phyloP scores from a whole-genome alignment of 1,284 basidiomycete species.

The Tetrapyrgos nigripes region DNA sequence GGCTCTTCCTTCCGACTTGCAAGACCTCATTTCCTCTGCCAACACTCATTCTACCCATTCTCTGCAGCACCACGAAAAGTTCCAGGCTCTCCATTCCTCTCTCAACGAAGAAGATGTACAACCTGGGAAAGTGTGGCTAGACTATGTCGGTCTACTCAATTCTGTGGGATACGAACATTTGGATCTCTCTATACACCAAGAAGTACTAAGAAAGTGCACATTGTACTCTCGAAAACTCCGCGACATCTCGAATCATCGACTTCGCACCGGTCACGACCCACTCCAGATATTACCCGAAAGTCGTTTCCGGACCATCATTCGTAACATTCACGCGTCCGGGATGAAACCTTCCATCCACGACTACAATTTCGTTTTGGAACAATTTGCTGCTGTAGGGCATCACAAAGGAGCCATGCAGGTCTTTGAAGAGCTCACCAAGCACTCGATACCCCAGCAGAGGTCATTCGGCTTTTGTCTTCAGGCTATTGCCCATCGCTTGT shows the following conservation, averaged over 20 bases:
- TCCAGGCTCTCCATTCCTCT: not conserved
- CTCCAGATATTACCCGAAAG: slow-evolving; percentile 55
- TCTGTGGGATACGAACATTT: slow-evolving; percentile 52
- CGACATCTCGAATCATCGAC: slow-evolving; percentile 42
- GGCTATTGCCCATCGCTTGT: slow-evolving; percentile 68
- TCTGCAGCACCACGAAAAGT: not conserved
- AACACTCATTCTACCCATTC: not conserved
- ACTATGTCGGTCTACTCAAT: slow-evolving; percentile 62
- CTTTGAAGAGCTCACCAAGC: slow-evolving; percentile 59
- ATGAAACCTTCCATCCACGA: slow-evolving; percentile 61
- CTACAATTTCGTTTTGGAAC: slow-evolving; percentile 74
- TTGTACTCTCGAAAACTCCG: slow-evolving; percentile 53
- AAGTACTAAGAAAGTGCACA: slow-evolving; percentile 69
- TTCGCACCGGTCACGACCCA: slow-evolving; percentile 42
- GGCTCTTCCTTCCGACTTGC: not conserved
- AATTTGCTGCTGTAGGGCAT: slow-evolving; percentile 77
- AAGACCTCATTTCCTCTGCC: too few species aligned
- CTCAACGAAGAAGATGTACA: not conserved
- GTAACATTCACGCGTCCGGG: slow-evolving; percentile 66
- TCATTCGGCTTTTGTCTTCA: slow-evolving; percentile 72
- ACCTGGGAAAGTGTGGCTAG: slow-evolving; percentile 53
- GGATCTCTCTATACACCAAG: slow-evolving; percentile 69
- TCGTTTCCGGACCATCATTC: slow-evolving; percentile 68
- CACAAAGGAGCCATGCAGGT: slow-evolving; percentile 61
- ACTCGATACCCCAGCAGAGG: slow-evolving; percentile 49